A percentile compares a stretch with the other conserved stretches of the same genome.
Evolutionary conservation across 1,139 yeast species (phyloP).

Genomic region (Geotrichum carabidarum): DNA sequence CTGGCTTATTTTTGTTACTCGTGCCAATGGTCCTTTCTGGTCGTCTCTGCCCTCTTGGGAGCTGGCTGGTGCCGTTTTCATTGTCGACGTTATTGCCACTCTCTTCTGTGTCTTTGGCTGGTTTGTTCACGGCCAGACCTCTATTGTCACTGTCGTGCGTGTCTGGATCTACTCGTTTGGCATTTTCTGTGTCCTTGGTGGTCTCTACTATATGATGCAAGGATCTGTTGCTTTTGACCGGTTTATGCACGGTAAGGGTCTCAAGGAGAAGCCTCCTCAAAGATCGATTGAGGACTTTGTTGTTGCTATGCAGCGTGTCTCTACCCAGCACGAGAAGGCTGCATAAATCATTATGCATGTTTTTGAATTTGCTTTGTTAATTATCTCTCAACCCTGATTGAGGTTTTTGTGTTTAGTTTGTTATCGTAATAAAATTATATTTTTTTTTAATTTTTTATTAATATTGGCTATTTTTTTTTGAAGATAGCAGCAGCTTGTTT

Average conservation of each 20-base stretch:
- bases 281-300: conserved; percentile 93
- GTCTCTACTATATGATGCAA: conserved; percentile 67
- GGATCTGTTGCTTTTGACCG: conserved; percentile 84
- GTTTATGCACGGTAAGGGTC: conserved; percentile 85
- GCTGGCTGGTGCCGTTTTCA: conserved; percentile 62
- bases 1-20: conserved; percentile 73
- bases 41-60: conserved; percentile 70
- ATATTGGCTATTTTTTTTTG: neutral
- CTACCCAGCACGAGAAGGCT: conserved; percentile 88
- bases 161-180: conserved; percentile 67
- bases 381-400: conserved; percentile 1
- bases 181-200: conserved; percentile 66
- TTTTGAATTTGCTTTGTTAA: neutral
- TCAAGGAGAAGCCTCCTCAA: conserved; percentile 58
- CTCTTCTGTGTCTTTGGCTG: conserved; percentile 66
- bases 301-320: conserved; percentile 96
- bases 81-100: conserved; percentile 65
- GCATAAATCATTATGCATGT: conserved; percentile 23
- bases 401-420: neutral
- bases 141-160: conserved; percentile 62
- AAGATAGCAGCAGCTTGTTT: too few relatives aligned
- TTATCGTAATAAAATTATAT: neutral
- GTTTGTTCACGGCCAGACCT: conserved; percentile 69
- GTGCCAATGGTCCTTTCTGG: conserved; percentile 79
- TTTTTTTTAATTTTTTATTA: neutral